Evolutionary conservation across 2,329 filamentous ascomycete species (phyloP), one percentile per base, ranked within the genome.

Genomic region (Sporothrix sp.): DNA sequence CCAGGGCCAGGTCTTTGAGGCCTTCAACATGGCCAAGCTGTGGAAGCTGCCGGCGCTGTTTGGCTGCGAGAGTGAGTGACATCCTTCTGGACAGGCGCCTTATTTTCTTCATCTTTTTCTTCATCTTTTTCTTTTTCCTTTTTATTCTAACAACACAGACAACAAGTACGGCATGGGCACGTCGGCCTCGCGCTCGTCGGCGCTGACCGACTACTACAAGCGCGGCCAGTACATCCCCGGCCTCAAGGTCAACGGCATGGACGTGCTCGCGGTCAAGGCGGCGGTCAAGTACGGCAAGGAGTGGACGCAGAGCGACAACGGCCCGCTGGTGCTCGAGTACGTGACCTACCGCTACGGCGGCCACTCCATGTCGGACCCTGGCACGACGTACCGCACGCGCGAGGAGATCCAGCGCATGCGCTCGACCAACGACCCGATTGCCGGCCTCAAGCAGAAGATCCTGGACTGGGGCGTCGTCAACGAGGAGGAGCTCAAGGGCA

Each of bases 141-240:
- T 1, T 0, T 7, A 36, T 16, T 38, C 63, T 68, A 58, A 69
- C 57, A 5, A 47, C 13, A 28, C 21, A 95, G 90, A 98, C 82
- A 98, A 98, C 85, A 98, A 98, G 75, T 98, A 98, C 70, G 93
- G 93, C 70, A 98, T 98, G 93, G 93, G 93, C 73, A 98, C 93
- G 57, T 86, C 93, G 55, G 91, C 93, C 60, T 84, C 85, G 71
- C 89, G 93, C 64, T 90, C 93, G 55, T 91, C 93, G 54, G 93
- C 93, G 62, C 74, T 96, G 67, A 97, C 93, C 69, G 93, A 98
- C 71, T 98, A 98, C 84, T 97, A 98, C 82, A 97, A 97, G 84
- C 91, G 93, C 73, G 93, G 93, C 60, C 93, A 98, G 75, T 98
- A 97, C 78, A 98, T 98, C 61, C 91, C 93, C 52, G 93, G 93